These are phyloP conservation scores for Metarhizium humberi DNA, from an alignment of 2,329 filamentous ascomycete species.

Conservation along the genomic window DNA sequence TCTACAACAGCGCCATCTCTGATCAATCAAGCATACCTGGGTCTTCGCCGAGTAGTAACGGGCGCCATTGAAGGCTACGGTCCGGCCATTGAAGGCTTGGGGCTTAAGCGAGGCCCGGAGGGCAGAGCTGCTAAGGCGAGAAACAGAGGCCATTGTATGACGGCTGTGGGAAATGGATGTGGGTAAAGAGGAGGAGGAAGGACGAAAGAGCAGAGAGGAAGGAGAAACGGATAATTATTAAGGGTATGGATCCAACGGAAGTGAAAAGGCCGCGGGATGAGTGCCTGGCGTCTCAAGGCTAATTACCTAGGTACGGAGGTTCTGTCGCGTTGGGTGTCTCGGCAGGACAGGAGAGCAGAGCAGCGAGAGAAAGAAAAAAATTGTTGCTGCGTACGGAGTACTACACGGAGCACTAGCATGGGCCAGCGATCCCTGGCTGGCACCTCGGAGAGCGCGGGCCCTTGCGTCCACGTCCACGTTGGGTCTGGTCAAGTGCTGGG, in stretches of 20 bases:
- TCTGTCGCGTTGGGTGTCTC: no score
- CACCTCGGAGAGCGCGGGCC: constrained; percentile 4
- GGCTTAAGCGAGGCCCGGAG: constrained; percentile 67
- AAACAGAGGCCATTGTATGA: constrained; percentile 66
- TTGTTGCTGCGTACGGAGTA: not conserved
- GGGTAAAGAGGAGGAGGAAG: constrained; percentile 11
- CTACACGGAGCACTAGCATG: not conserved
- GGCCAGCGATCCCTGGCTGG: constrained; percentile 4
- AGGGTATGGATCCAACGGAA: constrained; percentile 12
- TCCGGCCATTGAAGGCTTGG: constrained; percentile 58
- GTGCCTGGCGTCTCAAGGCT: not conserved
- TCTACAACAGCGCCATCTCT: no score
- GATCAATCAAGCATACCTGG: constrained; percentile 48
- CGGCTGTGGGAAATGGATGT: constrained; percentile 12
- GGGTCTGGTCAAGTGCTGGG: no score
- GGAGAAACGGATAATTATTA: constrained; percentile 23
- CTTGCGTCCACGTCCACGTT: not conserved
- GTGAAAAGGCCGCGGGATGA: not conserved
- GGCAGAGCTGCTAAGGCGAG: constrained; percentile 73
- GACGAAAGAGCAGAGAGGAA: constrained; percentile 14
- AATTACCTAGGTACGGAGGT: no score
- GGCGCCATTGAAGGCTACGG: constrained; percentile 68
- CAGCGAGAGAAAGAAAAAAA: constrained; percentile 2
- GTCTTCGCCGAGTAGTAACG: constrained; percentile 92
- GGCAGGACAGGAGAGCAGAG: no score